Evolutionary conservation across 108 stramenopile genomes (phyloP), one percentile per base, ranked within the genome.

Genomic region (Cylindrotheca closterium): DNA sequence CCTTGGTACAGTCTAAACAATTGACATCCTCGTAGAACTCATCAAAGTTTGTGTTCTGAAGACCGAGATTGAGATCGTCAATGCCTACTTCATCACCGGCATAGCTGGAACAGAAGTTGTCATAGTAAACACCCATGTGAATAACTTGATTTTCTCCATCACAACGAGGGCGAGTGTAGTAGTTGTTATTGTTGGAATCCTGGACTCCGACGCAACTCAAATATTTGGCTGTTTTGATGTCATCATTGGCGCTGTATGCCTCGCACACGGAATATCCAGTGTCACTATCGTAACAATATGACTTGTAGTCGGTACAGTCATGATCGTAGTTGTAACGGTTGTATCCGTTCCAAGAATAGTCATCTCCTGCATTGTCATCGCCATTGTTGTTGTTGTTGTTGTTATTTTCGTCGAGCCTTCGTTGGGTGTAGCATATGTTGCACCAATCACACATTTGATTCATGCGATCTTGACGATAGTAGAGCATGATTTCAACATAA

Each of bases 401-500:
- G 25, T 75, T 51, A 7, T 67, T 26, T 1, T 68, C 51, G 21
- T 55, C 33, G 2, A 52, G 48, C 12, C 58, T 28, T 32, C 65
- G 45, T 30, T 52, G 68, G 56, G 30, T 37, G 1, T 26, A 31
- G 50, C 80, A 86, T 19, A 27, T 10, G 3, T 64, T 57, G 53
- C 85, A 86, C 58, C 74, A 81, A 10, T 66, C 31, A 56, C 85
- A 86, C 2, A 83, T 28, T 25, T 78, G 71, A n/a, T 70, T 65
- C 25, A 77, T 55, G 55, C 78, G 77, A 30, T 82, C 72, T 15
- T 60, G 32, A 12, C 51, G 52, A 53, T 80, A 73, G 17, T 76
- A 60, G 18, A 81, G 31, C 85, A 86, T 83, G 59, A 83, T 71
- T 55, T 55, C 47, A n/a, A 83, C 19, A 48, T 86, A 86, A 23